phyloP scores from a whole-genome alignment of 345 rosid species.

The Bruguiera sexangula region DNA sequence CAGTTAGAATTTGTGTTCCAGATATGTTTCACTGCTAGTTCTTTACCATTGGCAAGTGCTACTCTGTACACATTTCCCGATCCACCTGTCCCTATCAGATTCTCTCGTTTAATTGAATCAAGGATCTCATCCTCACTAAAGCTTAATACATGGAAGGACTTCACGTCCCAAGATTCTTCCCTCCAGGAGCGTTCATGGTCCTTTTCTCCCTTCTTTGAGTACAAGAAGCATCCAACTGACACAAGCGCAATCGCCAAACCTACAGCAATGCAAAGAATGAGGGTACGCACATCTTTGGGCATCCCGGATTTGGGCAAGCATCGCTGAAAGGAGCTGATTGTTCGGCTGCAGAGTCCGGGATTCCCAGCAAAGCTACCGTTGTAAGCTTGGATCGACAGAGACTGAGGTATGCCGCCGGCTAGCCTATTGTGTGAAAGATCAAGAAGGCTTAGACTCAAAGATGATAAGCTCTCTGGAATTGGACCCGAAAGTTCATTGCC shows the following conservation, averaged over 20 bases:
- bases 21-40: conserved; percentile 85
- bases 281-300: conserved; percentile 37
- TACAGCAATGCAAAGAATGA: conserved; percentile 49
- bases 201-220: conserved; percentile 52
- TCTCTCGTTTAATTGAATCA: conserved; percentile 80
- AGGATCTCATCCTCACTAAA: conserved; percentile 78
- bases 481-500: conserved; percentile 57
- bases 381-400: conserved; percentile 64
- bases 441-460: conserved; percentile 70
- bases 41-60: conserved; percentile 56
- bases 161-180: conserved; percentile 78
- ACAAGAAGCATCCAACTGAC: conserved; percentile 48
- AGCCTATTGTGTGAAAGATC: conserved; percentile 69
- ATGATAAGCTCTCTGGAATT: conserved; percentile 65
- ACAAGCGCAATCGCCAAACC: conserved; percentile 48
- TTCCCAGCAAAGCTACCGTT: conserved; percentile 74
- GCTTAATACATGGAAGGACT: conserved; percentile 64
- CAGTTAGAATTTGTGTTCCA: conserved; percentile 37
- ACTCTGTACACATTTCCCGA: conserved; percentile 83
- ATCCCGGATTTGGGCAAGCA: conserved; percentile 46
- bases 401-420: conserved; percentile 60
- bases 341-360: conserved; percentile 63
- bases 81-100: conserved; percentile 87
- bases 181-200: conserved; percentile 45
- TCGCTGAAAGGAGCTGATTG: conserved; percentile 45